These are phyloP conservation scores for Cytidiella melzeri DNA, from an alignment of 768 basidiomycete species.

Conservation along the genomic window DNA sequence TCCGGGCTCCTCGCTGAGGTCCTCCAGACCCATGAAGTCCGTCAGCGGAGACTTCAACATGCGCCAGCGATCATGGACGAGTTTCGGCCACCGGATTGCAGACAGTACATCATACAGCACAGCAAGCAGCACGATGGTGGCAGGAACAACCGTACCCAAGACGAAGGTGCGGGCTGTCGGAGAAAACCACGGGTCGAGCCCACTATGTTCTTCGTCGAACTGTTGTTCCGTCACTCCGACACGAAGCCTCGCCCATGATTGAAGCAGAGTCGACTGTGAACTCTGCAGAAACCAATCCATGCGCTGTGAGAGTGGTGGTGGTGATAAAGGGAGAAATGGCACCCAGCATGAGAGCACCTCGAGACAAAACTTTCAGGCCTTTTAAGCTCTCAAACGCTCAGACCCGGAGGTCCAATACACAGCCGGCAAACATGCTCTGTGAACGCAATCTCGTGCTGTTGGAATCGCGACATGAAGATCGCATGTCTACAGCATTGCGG, in stretches of 20 bases:
- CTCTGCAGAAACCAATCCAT: background rate
- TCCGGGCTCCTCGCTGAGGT: constrained; percentile 38
- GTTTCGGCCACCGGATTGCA: constrained; percentile 3
- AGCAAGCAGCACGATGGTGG: constrained; percentile 1
- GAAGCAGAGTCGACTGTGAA: background rate
- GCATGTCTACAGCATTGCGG: background rate
- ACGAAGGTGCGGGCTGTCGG: constrained; percentile 1
- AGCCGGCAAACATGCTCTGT: background rate
- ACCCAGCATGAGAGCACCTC: background rate
- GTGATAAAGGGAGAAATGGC: background rate
- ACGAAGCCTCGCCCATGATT: background rate
- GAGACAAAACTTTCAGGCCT: background rate
- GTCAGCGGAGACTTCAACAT: constrained; percentile 32
- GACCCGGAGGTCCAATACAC: background rate
- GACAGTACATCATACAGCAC: constrained; percentile 9
- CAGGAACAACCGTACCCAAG: constrained; percentile 11
- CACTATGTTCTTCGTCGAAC: background rate
- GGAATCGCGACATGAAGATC: background rate
- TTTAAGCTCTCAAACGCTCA: background rate
- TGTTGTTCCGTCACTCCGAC: background rate
- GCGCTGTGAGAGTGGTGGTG: background rate
- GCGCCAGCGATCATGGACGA: background rate
- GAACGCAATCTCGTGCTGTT: background rate
- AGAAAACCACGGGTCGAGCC: constrained; percentile 3
- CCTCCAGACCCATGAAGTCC: constrained; percentile 46